A percentile compares a stretch with the other conserved stretches of the same genome.
Evolutionary conservation across 371 early-diverging fungal species (phyloP).

Genomic region (Lichtheimia corymbifera): DNA sequence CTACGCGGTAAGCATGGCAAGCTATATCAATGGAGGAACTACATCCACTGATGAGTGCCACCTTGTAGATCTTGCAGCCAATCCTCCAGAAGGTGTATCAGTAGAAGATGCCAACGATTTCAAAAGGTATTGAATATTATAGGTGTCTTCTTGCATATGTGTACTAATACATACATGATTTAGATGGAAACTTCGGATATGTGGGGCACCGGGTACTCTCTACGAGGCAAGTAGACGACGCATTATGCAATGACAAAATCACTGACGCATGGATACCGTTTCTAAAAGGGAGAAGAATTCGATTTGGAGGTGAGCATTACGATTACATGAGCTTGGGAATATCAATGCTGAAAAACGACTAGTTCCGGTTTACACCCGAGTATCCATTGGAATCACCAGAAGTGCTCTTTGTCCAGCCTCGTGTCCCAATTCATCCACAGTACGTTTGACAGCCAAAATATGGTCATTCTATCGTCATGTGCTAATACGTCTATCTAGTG

Average conservation of each 20-base stretch:
- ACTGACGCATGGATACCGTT: neutral
- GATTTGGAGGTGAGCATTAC: slow-evolving; percentile 57
- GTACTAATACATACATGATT: neutral
- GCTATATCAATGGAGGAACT: neutral
- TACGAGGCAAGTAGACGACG: slow-evolving; percentile 52
- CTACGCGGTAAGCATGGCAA: slow-evolving; percentile 42
- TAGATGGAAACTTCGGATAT: slow-evolving; percentile 66
- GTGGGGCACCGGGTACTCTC: slow-evolving; percentile 68
- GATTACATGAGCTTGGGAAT: neutral
- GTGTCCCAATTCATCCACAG: slow-evolving; percentile 85
- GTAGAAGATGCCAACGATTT: slow-evolving; percentile 61
- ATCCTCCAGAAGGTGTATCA: slow-evolving; percentile 60
- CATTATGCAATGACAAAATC: too few species aligned
- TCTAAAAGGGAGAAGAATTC: slow-evolving; percentile 58
- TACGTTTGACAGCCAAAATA: slow-evolving; percentile 32
- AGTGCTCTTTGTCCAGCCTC: slow-evolving; percentile 71
- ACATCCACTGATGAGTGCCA: neutral
- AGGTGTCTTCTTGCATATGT: neutral
- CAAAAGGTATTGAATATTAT: slow-evolving; percentile 40
- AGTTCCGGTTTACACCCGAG: slow-evolving; percentile 80
- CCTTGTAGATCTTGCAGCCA: slow-evolving; percentile 51
- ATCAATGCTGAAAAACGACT: neutral
- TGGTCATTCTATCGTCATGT: neutral
- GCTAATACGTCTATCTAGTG: neutral
- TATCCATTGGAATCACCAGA: slow-evolving; percentile 91